phyloP scores from a whole-genome alignment of 1,284 basidiomycete genomes.

The Athelia sp. region DNA sequence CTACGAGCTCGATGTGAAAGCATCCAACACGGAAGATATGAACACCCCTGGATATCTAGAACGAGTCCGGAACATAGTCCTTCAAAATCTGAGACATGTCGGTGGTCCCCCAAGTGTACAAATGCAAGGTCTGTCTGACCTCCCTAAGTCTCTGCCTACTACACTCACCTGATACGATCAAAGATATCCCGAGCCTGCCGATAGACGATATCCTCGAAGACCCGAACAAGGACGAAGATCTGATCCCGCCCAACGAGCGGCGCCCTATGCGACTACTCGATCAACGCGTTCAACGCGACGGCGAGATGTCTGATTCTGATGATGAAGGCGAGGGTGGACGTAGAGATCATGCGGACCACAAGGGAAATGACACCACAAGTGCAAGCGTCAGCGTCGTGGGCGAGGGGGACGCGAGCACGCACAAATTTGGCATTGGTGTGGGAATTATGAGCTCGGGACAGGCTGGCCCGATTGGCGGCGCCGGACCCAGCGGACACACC shows the following conservation, averaged over 20 bases:
- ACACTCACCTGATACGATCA: conserved; percentile 3
- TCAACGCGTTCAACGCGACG: conserved; percentile 68
- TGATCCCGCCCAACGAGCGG: conserved; percentile 70
- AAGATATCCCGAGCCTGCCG: conserved; percentile 75
- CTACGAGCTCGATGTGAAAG: conserved; percentile 93
- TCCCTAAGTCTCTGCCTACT: not conserved
- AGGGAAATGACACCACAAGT: conserved; percentile 42
- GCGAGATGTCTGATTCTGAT: conserved; percentile 80
- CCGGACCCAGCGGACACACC: conserved; percentile 67
- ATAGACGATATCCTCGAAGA: conserved; percentile 80
- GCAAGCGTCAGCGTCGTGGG: conserved; percentile 12
- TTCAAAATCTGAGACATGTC: conserved; percentile 84
- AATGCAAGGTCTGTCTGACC: conserved; percentile 58
- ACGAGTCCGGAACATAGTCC: conserved; percentile 87
- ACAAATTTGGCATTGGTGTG: conserved; percentile 60
- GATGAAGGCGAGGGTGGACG: conserved; percentile 83
- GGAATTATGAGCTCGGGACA: conserved; percentile 63
- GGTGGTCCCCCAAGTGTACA: conserved; percentile 89
- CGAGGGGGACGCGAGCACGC: conserved; percentile 27
- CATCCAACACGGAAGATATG: conserved; percentile 95
- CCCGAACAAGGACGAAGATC: conserved; percentile 75
- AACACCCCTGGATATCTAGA: conserved; percentile 93
- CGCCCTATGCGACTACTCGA: conserved; percentile 72
- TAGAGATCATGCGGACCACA: conserved; percentile 58
- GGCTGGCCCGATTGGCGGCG: conserved; percentile 54